phyloP scores from a whole-genome alignment of 495 filamentous ascomycete species.

The Symbiotaphrina buchneri region DNA sequence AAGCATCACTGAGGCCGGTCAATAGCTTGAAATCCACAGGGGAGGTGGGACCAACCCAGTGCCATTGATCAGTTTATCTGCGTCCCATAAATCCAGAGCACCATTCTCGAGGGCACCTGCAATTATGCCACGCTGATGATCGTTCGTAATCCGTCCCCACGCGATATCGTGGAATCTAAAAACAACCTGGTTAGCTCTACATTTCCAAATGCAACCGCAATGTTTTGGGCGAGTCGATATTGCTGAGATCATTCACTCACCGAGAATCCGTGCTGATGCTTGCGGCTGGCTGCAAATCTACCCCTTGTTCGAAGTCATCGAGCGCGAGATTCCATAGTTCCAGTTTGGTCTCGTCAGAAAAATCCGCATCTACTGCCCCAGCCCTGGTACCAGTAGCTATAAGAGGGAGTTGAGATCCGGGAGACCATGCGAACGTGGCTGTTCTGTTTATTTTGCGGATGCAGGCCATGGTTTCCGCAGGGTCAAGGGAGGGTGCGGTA shows the following conservation, averaged over 20 bases:
- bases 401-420: constrained; percentile 47
- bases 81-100: constrained; percentile 89
- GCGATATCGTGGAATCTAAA: constrained; percentile 89
- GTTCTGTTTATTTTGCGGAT: constrained; percentile 89
- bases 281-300: constrained; percentile 67
- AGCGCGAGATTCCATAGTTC: constrained; percentile 90
- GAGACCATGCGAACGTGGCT: constrained; percentile 92
- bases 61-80: constrained; percentile 55
- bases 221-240: neutral
- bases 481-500: neutral
- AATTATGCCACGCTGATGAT: constrained; percentile 63
- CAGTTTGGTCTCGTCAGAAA: constrained; percentile 89
- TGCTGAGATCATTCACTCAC: constrained; percentile 23
- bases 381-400: constrained; percentile 90
- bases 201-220: neutral
- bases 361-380: constrained; percentile 87
- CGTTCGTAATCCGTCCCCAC: constrained; percentile 63
- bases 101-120: constrained; percentile 93
- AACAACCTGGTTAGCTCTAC: neutral
- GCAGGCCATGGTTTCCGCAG: constrained; percentile 52
- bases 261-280: constrained; percentile 77
- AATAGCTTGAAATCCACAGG: constrained; percentile 2
- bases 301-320: constrained; percentile 44
- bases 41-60: constrained; percentile 18
- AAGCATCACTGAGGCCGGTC: constrained; percentile 32